A percentile compares a stretch with the other conserved stretches of the same genome.
Evolutionary conservation across 2,329 filamentous ascomycete species (phyloP).

Genomic region (Fusarium hostae): DNA sequence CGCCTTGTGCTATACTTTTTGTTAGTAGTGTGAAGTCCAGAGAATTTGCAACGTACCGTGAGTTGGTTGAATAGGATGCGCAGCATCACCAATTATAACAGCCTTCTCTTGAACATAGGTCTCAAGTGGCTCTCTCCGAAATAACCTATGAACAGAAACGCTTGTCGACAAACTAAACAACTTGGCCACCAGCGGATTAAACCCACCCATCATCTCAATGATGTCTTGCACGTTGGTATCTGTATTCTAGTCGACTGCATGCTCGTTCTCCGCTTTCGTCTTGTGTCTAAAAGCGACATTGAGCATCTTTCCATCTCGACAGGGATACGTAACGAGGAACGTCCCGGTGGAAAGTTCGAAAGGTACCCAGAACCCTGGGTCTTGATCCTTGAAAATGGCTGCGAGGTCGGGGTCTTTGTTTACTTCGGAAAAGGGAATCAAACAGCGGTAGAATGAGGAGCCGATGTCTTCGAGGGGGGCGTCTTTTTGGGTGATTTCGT

Average conservation of each 20-base stretch:
- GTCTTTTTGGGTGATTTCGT: rapidly evolving
- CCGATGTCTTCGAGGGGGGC: neutral
- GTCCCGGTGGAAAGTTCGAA: neutral
- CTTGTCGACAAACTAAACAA: neutral
- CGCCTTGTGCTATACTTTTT: neutral
- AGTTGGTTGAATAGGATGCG: neutral
- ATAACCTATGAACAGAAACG: neutral
- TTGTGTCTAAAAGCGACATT: neutral
- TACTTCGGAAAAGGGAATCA: neutral
- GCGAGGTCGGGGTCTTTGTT: neutral
- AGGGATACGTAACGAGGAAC: neutral
- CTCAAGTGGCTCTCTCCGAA: neutral
- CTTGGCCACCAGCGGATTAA: neutral
- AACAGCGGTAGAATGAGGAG: slow-evolving; percentile 8
- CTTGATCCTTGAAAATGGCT: neutral
- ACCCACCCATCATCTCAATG: neutral
- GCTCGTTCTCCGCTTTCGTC: neutral
- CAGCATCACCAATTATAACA: neutral
- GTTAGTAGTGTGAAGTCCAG: rapidly evolving
- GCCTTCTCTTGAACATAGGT: neutral
- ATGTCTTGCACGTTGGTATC: neutral
- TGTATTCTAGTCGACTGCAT: neutral
- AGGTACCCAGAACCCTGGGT: neutral
- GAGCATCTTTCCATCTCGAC: neutral
- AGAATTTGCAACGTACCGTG: neutral